Evolutionary conservation across 2,329 filamentous ascomycete genomes (phyloP), one percentile per base, ranked within the genome.

Genomic region (Furcasterigmium furcatum): DNA sequence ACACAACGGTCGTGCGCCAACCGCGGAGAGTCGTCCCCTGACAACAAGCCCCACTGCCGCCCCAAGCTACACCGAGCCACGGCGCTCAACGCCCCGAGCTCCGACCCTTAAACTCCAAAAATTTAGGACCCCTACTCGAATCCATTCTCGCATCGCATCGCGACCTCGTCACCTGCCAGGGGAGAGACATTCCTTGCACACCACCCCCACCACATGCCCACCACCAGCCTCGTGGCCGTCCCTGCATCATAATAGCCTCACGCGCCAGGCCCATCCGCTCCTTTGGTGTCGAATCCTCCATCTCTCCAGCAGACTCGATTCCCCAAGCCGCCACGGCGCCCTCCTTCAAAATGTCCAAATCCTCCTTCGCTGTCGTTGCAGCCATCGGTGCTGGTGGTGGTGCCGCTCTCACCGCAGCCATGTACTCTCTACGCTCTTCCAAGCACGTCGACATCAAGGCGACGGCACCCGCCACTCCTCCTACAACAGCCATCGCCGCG

Each of bases 331-430:
- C 18, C 34, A 19, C n/a, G 16, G n/a, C 24, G 7, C 42, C 41
- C 27, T 27, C 12, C 24, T 27, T 47, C 66, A 74, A 47, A 54
- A 92, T 92, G 88, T 91, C 88, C 48, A 92, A 91, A 66, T 76
- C 83, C 20, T 60, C 51, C 35, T 54, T 92, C 56, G 86, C 85
- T 54, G 76, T 88, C 49, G 84, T 91, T 58, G 88, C 87, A 57
- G 85, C 84, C 52, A 78, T 87, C 59, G 83, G 87, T 64, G 88
- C 87, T 55, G 85, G 85, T 64, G 84, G 86, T 44, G 88, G 88
- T 50, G 88, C 87, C 47, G 86, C 85, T 47, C 68, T 87, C 47
- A 91, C 87, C 46, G 76, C 88, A 24, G 74, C 85, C 50, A 79
- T 87, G 68, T 85, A 78, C 61, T 78, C 81, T 2, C 66, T 82